Conservation (phyloP, 176 grass and related monocot species). For the Typha latifolia region DNA sequence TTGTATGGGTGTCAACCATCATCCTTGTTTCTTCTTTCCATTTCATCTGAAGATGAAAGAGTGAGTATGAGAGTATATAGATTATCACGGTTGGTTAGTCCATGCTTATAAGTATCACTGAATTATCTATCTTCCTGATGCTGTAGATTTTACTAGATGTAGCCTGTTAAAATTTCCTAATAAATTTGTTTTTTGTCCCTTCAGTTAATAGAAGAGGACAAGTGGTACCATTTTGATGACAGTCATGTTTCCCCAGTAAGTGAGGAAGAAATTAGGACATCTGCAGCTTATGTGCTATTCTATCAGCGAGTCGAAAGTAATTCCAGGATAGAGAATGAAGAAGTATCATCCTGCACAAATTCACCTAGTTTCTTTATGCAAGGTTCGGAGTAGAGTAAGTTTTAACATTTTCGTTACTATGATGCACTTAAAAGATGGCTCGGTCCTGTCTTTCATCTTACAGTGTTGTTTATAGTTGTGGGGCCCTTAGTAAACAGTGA, state of each 20-base stretch:
- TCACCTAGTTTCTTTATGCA: conserved; percentile 31
- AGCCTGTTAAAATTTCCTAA: neutral
- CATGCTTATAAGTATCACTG: too few relatives aligned
- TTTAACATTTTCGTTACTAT: neutral
- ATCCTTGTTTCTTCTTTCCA: neutral
- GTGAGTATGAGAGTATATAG: too few relatives aligned
- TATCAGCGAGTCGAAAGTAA: conserved; percentile 45
- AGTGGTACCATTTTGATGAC: conserved; percentile 97
- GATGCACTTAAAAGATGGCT: neutral
- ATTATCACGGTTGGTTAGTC: too few relatives aligned
- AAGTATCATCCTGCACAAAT: conserved; percentile 23
- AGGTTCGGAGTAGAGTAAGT: conserved; percentile 17
- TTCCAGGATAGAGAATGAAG: conserved; percentile 21
- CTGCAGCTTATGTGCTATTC: conserved; percentile 86
- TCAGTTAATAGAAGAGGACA: conserved; percentile 75
- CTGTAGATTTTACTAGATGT: too few relatives aligned
- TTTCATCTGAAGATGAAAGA: neutral
- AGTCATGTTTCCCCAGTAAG: conserved; percentile 71
- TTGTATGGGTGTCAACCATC: neutral
- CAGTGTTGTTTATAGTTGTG: neutral
- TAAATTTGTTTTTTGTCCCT: conserved; percentile 15
- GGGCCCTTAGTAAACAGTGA: neutral
- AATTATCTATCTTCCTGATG: too few relatives aligned
- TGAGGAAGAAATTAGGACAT: conserved; percentile 70
- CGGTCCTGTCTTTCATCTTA: neutral